Percentiles rank a stretch among this genome's conserved stretches.
These are phyloP conservation scores for Wickerhamomyces bisporus DNA, from an alignment of 805 yeast species.

Conservation along the genomic window DNA sequence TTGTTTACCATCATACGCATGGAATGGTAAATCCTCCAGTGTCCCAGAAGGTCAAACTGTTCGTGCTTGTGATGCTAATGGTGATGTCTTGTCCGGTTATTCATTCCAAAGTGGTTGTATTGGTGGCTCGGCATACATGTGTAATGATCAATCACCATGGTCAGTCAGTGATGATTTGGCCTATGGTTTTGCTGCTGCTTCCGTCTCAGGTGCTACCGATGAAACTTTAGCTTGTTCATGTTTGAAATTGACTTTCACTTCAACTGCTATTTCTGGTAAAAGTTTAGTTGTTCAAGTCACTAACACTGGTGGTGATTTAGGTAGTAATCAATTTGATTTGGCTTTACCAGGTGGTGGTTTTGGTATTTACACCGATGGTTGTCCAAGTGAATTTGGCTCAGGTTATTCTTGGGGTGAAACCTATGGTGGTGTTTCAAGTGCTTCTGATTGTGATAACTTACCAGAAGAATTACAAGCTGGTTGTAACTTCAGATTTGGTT, in stretches of 20 bases:
- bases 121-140: slow-evolving; percentile 12
- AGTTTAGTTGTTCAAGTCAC: slow-evolving; percentile 10
- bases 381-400: slow-evolving; percentile 10
- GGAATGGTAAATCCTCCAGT: slow-evolving; percentile 10
- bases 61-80: slow-evolving; percentile 10
- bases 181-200: slow-evolving; percentile 14
- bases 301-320: slow-evolving; percentile 10
- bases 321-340: slow-evolving; percentile 11
- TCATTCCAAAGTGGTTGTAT: slow-evolving; percentile 10
- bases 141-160: slow-evolving; percentile 13
- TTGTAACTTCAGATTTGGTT: slow-evolving; percentile 12
- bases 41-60: slow-evolving; percentile 7
- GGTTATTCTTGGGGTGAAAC: slow-evolving; percentile 10
- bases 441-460: slow-evolving; percentile 4
- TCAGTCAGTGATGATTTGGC: slow-evolving; percentile 9
- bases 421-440: slow-evolving; percentile 12
- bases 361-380: slow-evolving; percentile 8
- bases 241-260: slow-evolving; percentile 11
- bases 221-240: slow-evolving; percentile 12
- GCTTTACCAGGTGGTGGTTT: slow-evolving; percentile 14
- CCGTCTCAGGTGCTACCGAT: slow-evolving; percentile 8
- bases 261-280: slow-evolving; percentile 7
- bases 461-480: slow-evolving; percentile 8
- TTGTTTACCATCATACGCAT: slow-evolving; percentile 10
- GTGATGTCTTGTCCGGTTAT: slow-evolving; percentile 8